Base-by-base conservation (phyloP, 2,329 filamentous ascomycete genomes). In the Hymenoscyphus salicellus region DNA sequence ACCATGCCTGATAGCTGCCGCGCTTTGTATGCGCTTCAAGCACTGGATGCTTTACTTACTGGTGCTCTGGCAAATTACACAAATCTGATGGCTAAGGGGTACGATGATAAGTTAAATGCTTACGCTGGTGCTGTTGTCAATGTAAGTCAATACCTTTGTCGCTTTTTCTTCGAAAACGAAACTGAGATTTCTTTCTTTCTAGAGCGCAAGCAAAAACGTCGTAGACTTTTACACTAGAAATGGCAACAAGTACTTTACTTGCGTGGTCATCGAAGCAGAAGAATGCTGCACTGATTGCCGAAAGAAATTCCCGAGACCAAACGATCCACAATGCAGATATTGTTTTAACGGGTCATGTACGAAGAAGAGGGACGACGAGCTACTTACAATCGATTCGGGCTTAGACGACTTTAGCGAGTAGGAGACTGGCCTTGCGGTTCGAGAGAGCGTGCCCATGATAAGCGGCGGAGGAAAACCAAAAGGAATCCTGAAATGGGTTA, bases 181-280 rank as follows among this genome's bases (percentile, higher is more conserved):
- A 11, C 30, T 36, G 23, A 43, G 26, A 32, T 26, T 16, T 10
- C 11, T 43, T 43, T 14, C 20, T 30, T 3, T 26, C 28, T 26
- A 46, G 58, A 43, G 23, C 33, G 33, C 58, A 10, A 46, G 58
- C 20, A 46, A 38, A n/a, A 49, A 49, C 16, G 26, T 56, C 20
- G 55, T 56, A 2, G 55, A 56, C 17, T 56, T 56, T n/a, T 56
- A 56, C 17, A 56, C 55, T 56, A n/a, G 30, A n/a, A 56, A 56
- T 32, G 55, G 55, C 23, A 56, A 56, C 14, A 56, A 56, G 14
- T 30, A 56, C 55, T 32, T 56, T 8, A 56, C 55, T 6, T 56
- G 55, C 17, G 30, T 30, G 3, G 55, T 56, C 17, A 3, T 56
- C 55, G 55, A 56, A 56, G 26, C 26, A 23, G 26, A 33, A 56